Evolutionary conservation across 805 yeast species (phyloP), one percentile per base, ranked within the genome.

Genomic region (Candida silvicultrix): DNA sequence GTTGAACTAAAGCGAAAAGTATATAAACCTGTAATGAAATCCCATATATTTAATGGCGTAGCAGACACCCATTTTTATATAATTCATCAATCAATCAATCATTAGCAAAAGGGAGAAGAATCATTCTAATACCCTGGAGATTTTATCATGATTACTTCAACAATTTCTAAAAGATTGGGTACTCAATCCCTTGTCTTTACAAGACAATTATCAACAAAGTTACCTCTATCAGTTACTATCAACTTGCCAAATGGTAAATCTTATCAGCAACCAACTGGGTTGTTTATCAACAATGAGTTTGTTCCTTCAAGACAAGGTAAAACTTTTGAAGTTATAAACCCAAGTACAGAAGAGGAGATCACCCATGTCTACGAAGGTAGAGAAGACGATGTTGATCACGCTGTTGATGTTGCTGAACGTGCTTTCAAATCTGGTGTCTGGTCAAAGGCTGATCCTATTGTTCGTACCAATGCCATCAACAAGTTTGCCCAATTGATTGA

Each of bases 401-500:
- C 95, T 16, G 96, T 90, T 28, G 77, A 78, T 18, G 92, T 94
- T 34, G 97, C 97, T 40, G 72, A 77, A 53, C 71, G 70, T 36
- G 96, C 96, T 16, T 87, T 83, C 71, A 70, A 81, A 43, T 67
- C 75, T 39, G 73, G 70, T n/a, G 92, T 85, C 18, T 89, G 96
- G 95, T 77, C 88, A 44, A 69, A 68, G 40, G 70, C 71, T 35
- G 84, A 85, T 50, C 94, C 95, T n/a, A 57, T 73, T 22, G 76
- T 70, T 46, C 80, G 96, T 61, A 83, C 83, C 42, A 69, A 63
- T 46, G 77, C 77, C 38, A 70, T 90, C 53, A 63, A 68, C 69
- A 85, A 80, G 67, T 76, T 90, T 47, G 95, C 96, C 29, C 89
- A 85, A 50, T 70, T 83, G 57, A 66, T 89, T 48, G 96, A 89